Evolutionary conservation across 129 eudicot genomes (phyloP).

Genomic region (Erigeron canadensis): DNA sequence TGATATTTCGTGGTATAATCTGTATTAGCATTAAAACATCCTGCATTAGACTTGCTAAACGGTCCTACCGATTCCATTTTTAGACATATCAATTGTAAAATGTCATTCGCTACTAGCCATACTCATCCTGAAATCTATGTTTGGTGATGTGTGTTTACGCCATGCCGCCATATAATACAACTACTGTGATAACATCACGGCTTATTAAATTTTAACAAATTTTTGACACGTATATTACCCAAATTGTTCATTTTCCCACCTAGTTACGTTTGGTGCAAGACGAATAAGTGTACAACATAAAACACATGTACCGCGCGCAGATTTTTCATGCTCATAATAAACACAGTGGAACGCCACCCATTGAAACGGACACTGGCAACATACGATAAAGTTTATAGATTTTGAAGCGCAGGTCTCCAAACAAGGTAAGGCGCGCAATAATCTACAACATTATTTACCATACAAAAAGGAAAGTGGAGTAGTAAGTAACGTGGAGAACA

Average conservation of each 20-base stretch:
- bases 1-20: neutral
- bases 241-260: too few relatives aligned
- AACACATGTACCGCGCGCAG: neutral
- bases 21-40: too few relatives aligned
- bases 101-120: neutral
- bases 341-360: neutral
- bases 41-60: neutral
- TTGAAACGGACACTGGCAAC: slow-evolving; percentile 12
- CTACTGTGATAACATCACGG: neutral
- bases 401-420: slow-evolving; percentile 24
- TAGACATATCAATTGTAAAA: slow-evolving; percentile 8
- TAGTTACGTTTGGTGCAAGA: neutral
- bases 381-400: neutral
- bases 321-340: neutral
- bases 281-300: neutral
- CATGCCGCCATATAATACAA: neutral
- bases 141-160: neutral
- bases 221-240: neutral
- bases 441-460: slow-evolving; percentile 29
- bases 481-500: slow-evolving; percentile 28
- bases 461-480: slow-evolving; percentile 10
- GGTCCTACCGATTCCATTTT: slow-evolving; percentile 13
- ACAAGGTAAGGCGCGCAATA: slow-evolving; percentile 31
- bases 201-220: neutral
- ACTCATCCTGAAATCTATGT: neutral